A percentile compares a stretch with the other conserved stretches of the same genome.
These are phyloP conservation scores for Cordyceps tenuipes DNA, from an alignment of 2,329 filamentous ascomycete species.

Conservation along the genomic window DNA sequence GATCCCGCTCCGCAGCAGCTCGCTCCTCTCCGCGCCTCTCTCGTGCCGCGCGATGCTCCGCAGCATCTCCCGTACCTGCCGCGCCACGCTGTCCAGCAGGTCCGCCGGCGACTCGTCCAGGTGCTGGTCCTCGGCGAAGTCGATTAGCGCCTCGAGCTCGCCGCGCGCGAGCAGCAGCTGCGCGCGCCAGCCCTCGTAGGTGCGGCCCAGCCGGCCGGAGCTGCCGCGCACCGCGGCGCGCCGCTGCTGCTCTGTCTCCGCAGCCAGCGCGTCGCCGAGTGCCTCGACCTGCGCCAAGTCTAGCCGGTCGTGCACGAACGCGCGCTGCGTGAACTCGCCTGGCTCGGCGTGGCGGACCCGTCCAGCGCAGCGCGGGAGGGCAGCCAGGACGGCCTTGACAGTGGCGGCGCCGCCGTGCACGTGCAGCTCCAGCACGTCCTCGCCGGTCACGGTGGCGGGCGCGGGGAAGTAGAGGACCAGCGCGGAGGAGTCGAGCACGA, in stretches of 20 bases:
- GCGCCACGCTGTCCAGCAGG: slow-evolving; percentile 60
- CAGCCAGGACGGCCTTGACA: slow-evolving; percentile 73
- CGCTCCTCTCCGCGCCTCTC: slow-evolving; percentile 69
- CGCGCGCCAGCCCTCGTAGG: slow-evolving; percentile 77
- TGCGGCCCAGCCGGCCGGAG: slow-evolving; percentile 58
- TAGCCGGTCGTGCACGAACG: slow-evolving; percentile 79
- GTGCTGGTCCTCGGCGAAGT: slow-evolving; percentile 95
- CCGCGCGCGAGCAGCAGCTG: slow-evolving; percentile 72
- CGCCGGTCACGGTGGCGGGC: slow-evolving; percentile 80
- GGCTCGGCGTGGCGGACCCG: slow-evolving; percentile 80
- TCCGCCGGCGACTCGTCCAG: slow-evolving; percentile 79
- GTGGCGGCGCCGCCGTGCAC: slow-evolving; percentile 89
- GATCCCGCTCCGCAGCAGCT: slow-evolving; percentile 78
- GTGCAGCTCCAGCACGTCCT: slow-evolving; percentile 87
- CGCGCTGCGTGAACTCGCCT: slow-evolving; percentile 88
- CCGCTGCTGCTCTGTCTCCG: slow-evolving; percentile 87
- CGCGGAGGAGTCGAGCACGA: slow-evolving; percentile 66
- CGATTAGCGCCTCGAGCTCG: slow-evolving; percentile 90
- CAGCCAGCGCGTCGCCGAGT: slow-evolving; percentile 52
- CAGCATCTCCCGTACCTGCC: slow-evolving; percentile 54
- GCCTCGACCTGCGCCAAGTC: slow-evolving; percentile 77
- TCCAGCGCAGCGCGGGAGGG: slow-evolving; percentile 50
- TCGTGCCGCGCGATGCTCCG: slow-evolving; percentile 60
- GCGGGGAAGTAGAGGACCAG: slow-evolving; percentile 75
- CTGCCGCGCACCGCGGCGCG: slow-evolving; percentile 74